These are phyloP conservation scores for Penicillium daleae DNA, from an alignment of 495 filamentous ascomycete species.

Conservation along the genomic window DNA sequence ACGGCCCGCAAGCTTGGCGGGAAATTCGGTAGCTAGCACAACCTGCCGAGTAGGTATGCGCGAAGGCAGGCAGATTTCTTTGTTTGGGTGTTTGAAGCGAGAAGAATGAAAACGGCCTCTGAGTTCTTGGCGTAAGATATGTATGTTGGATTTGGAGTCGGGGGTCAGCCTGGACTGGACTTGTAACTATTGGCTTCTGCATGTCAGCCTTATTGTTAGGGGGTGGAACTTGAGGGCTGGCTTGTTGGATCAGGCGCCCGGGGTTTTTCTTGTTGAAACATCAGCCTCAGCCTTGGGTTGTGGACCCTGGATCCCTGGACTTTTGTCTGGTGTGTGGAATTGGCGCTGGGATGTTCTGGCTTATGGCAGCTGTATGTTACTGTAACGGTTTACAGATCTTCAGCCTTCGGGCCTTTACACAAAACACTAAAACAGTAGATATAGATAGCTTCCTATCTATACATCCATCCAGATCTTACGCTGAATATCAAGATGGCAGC, in stretches of 20 bases:
- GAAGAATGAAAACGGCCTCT: too few relatives aligned
- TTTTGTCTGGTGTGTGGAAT: not conserved
- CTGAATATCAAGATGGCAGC: not conserved
- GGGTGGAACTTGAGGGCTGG: not conserved
- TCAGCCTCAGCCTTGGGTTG: not conserved
- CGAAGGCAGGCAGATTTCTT: not conserved
- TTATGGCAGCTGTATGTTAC: not conserved
- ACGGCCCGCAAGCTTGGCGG: not conserved
- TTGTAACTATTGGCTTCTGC: not conserved
- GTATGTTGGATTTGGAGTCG: not conserved
- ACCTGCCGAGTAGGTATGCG: too few relatives aligned
- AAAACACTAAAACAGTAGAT: too few relatives aligned
- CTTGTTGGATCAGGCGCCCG: not conserved
- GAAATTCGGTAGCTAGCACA: not conserved
- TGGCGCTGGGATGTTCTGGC: not conserved
- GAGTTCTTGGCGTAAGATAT: not conserved
- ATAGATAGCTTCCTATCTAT: not conserved
- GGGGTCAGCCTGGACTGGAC: not conserved
- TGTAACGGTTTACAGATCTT: not conserved
- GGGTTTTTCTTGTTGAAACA: not conserved
- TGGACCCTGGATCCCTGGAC: not conserved
- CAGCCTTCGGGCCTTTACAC: too few relatives aligned
- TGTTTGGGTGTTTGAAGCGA: not conserved
- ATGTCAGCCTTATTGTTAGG: not conserved
- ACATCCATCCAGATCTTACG: not conserved